Conservation (phyloP, 2,329 filamentous ascomycete species). For the Ceratocystis alfenasii region DNA sequence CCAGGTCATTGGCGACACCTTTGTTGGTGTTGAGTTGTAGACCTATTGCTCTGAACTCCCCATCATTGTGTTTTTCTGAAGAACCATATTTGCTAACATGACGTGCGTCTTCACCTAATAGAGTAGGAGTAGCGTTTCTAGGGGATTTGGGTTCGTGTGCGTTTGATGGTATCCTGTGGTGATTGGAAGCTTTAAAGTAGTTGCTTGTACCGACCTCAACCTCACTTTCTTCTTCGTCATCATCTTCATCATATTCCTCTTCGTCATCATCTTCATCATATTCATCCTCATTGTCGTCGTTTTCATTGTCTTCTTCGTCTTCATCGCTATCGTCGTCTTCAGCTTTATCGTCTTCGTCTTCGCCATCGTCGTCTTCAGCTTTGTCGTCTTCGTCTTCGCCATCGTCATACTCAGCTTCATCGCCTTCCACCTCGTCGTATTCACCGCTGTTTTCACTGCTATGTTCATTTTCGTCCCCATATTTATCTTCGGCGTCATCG, state of each 20-base stretch:
- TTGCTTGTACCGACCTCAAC: no score
- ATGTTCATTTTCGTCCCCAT: no score
- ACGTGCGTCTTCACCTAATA: not conserved
- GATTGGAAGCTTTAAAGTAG: constrained; percentile 29
- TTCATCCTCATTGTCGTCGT: constrained; percentile 20
- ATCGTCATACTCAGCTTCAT: no score
- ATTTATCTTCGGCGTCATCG: no score
- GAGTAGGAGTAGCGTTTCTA: not conserved
- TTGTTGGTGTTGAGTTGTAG: constrained; percentile 25
- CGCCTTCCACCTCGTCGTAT: no score
- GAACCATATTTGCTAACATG: constrained; percentile 26
- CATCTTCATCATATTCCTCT: constrained; percentile 37
- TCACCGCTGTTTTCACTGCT: no score
- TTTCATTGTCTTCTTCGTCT: constrained; percentile 19
- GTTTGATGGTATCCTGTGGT: constrained; percentile 20
- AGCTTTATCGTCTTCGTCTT: no score
- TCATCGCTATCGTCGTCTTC: no score
- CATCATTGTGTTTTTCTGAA: constrained; percentile 21
- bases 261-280: constrained; percentile 16
- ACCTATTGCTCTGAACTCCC: constrained; percentile 16
- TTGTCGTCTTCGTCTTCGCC: no score
- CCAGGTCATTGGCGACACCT: constrained; percentile 33
- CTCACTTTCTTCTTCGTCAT: constrained; percentile 32
- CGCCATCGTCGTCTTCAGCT: no score
- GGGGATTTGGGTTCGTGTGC: not conserved